A percentile compares a stretch with the other conserved stretches of the same genome.
Evolutionary conservation across 2,329 filamentous ascomycete genomes (phyloP).

Genomic region (Hypoxylon sp.): DNA sequence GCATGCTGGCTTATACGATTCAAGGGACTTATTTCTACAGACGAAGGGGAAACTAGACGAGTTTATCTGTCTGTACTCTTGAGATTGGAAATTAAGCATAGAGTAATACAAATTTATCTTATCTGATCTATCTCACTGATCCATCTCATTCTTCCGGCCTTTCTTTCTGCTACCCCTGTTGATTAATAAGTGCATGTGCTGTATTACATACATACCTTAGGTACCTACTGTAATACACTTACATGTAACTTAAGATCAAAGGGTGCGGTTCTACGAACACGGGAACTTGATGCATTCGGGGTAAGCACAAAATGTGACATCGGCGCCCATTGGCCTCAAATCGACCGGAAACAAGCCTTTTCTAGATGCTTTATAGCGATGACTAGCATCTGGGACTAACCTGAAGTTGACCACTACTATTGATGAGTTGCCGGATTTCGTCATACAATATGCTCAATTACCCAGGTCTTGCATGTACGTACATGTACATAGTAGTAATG

Average conservation of each 20-base stretch:
- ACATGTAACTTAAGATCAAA: not conserved
- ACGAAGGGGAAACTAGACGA: not conserved
- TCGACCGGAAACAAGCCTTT: not conserved
- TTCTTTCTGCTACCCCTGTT: too few species aligned
- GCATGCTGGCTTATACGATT: constrained; percentile 5
- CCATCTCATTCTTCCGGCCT: not conserved
- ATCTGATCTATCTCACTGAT: constrained; percentile 11
- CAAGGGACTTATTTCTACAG: too few species aligned
- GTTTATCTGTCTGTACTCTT: not conserved
- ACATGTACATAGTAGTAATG: not conserved
- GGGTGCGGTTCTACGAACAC: constrained; percentile 1
- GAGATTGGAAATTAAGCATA: not conserved
- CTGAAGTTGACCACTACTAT: constrained; percentile 2
- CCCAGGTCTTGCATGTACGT: not conserved
- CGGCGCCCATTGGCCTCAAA: not conserved
- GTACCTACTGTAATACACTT: too few species aligned
- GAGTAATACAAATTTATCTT: not conserved
- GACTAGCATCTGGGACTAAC: constrained; percentile 12
- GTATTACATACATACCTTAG: not conserved
- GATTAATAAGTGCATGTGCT: constrained; percentile 1
- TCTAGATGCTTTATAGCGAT: not conserved
- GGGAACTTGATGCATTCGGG: not conserved
- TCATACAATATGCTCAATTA: not conserved
- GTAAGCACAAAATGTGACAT: constrained; percentile 3
- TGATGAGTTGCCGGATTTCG: not conserved